A percentile compares a stretch with the other conserved stretches of the same genome.
These are phyloP conservation scores for Trifolium pratense DNA, from an alignment of 306 rosid genomes.

Conservation along the genomic window DNA sequence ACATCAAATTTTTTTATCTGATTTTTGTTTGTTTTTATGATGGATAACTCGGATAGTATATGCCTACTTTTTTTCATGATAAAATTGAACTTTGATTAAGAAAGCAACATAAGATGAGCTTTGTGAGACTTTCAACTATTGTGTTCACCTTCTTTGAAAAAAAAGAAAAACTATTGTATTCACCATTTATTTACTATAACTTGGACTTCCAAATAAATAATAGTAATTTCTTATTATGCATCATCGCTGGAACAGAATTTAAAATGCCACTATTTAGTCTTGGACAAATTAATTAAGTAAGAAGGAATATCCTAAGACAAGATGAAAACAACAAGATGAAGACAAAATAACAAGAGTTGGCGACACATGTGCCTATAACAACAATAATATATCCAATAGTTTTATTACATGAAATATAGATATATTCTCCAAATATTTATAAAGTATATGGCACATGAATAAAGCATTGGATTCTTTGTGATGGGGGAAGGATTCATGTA, in stretches of 20 bases:
- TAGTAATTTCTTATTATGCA: background rate
- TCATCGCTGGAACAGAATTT: constrained; percentile 19
- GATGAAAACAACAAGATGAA: constrained; percentile 37
- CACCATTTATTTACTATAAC: background rate
- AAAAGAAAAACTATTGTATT: background rate
- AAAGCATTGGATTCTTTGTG: constrained; percentile 70
- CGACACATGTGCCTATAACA: constrained; percentile 39
- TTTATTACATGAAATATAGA: background rate
- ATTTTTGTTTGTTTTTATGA: no score
- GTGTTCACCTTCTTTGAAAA: background rate
- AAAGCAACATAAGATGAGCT: no score
- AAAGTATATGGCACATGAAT: constrained; percentile 1
- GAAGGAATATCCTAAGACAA: constrained; percentile 31
- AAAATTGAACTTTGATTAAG: no score
- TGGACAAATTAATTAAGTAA: constrained; percentile 20
- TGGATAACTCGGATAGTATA: no score
- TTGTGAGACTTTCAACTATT: constrained; percentile 9
- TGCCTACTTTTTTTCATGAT: no score
- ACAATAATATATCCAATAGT: constrained; percentile 30
- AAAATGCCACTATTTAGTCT: constrained; percentile 7
- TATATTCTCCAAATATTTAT: constrained; percentile 19
- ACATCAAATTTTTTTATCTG: no score
- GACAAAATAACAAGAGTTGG: constrained; percentile 42
- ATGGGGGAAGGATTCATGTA: constrained; percentile 40
- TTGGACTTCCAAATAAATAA: background rate